Percentiles rank a stretch among this genome's conserved stretches.
Evolutionary conservation across 352 stramenopile species (phyloP).

Genomic region (Globisporangium yorkense): DNA sequence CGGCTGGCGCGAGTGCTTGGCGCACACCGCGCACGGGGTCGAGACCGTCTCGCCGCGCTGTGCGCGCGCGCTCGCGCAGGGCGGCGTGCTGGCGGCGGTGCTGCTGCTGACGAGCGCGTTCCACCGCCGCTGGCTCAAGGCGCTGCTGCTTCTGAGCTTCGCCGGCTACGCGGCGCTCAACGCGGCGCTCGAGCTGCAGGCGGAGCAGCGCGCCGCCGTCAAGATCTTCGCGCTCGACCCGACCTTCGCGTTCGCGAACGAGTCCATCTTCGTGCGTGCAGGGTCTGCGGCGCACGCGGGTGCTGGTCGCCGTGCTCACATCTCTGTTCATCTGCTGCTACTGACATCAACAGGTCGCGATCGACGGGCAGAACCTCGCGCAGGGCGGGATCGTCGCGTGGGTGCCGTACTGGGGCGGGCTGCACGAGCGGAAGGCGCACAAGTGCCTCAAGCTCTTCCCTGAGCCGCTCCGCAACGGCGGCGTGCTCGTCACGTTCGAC

Average conservation of each 20-base stretch:
- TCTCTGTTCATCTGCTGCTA: neutral
- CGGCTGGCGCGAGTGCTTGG: conserved; percentile 9
- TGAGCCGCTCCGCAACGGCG: conserved; percentile 56
- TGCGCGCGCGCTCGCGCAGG: conserved; percentile 14
- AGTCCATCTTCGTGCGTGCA: conserved; percentile 69
- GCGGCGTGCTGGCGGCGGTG: conserved; percentile 13
- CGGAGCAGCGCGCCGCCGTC: conserved; percentile 46
- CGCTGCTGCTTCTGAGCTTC: conserved; percentile 33
- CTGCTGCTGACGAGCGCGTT: conserved; percentile 32
- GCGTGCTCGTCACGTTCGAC: conserved; percentile 61
- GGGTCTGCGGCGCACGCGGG: too few species aligned
- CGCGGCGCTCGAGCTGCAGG: conserved; percentile 29
- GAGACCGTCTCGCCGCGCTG: conserved; percentile 8
- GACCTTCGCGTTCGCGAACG: conserved; percentile 73
- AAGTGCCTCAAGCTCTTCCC: conserved; percentile 46
- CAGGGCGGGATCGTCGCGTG: conserved; percentile 62
- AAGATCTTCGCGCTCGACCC: conserved; percentile 69
- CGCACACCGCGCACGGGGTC: neutral
- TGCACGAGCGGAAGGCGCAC: conserved; percentile 37
- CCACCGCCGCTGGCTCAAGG: conserved; percentile 56
- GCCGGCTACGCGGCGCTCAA: conserved; percentile 25
- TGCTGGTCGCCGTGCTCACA: too few species aligned
- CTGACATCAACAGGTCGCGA: conserved; percentile 39
- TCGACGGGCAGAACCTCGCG: conserved; percentile 79
- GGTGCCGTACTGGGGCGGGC: conserved; percentile 64